A percentile compares a stretch with the other conserved stretches of the same genome.
These are phyloP conservation scores for Pyrenophora seminiperda DNA, from an alignment of 2,329 filamentous ascomycete species.

Conservation along the genomic window DNA sequence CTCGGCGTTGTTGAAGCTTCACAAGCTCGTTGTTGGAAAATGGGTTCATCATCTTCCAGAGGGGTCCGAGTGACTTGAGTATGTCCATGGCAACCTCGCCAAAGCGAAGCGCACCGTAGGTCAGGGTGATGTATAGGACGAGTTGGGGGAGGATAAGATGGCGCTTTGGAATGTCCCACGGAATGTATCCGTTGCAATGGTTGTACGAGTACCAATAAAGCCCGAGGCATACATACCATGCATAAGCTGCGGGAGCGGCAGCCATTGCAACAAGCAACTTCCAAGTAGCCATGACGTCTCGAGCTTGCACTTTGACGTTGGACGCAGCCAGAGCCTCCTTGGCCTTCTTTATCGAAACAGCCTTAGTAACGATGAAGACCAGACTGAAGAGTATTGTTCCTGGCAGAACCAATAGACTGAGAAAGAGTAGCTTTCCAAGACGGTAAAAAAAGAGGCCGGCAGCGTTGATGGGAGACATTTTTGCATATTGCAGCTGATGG, in stretches of 20 bases:
- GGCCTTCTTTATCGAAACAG: constrained; percentile 47
- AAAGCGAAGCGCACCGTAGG: constrained; percentile 90
- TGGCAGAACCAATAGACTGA: constrained; percentile 81
- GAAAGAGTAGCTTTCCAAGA: constrained; percentile 73
- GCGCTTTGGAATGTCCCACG: constrained; percentile 74
- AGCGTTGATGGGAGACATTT: constrained; percentile 77
- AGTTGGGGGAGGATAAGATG: constrained; percentile 69
- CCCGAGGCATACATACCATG: constrained; percentile 39
- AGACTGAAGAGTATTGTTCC: constrained; percentile 81
- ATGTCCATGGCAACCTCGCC: constrained; percentile 99
- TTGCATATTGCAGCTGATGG: constrained; percentile 92
- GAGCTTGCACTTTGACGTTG: constrained; percentile 48
- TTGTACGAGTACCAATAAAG: constrained; percentile 57
- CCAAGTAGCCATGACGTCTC: constrained; percentile 51
- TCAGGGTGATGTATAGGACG: constrained; percentile 83
- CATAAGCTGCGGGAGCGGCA: constrained; percentile 44
- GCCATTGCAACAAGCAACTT: constrained; percentile 50
- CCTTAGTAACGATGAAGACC: constrained; percentile 46
- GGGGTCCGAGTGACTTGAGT: constrained; percentile 86
- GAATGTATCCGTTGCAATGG: constrained; percentile 80
- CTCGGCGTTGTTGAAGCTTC: constrained; percentile 73
- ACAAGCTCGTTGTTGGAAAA: constrained; percentile 82
- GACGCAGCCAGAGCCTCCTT: constrained; percentile 49
- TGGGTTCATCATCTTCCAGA: constrained; percentile 83
- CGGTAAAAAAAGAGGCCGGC: constrained; percentile 79